Percentiles rank a stretch among this genome's conserved stretches.
Evolutionary conservation across 2,329 filamentous ascomycete genomes (phyloP).

Genomic region (Aspergillus oerlinghausenensis): DNA sequence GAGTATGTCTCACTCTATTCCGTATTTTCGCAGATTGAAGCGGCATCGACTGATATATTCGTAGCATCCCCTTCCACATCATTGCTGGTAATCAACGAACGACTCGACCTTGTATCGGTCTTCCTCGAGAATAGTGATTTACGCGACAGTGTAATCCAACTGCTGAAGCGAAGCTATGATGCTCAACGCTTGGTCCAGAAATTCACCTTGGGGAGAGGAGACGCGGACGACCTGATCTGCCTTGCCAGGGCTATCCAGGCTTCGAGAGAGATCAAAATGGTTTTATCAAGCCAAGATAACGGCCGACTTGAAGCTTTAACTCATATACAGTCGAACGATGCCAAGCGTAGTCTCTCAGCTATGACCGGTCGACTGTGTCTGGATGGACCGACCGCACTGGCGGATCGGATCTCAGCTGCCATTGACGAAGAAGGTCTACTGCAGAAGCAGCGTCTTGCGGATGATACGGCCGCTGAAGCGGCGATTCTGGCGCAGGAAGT

Average conservation of each 20-base stretch:
- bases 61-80: slow-evolving; percentile 80
- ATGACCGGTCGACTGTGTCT: slow-evolving; percentile 44
- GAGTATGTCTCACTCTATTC: slow-evolving; percentile 43
- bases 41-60: slow-evolving; percentile 48
- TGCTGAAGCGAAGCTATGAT: slow-evolving; percentile 75
- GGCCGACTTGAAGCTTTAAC: slow-evolving; percentile 20
- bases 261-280: slow-evolving; percentile 58
- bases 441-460: slow-evolving; percentile 71
- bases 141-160: slow-evolving; percentile 62
- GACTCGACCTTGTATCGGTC: slow-evolving; percentile 75
- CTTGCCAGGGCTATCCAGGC: slow-evolving; percentile 76
- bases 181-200: slow-evolving; percentile 88
- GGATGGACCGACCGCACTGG: slow-evolving; percentile 62
- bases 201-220: slow-evolving; percentile 87
- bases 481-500: slow-evolving; percentile 70
- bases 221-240: slow-evolving; percentile 82
- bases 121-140: slow-evolving; percentile 65
- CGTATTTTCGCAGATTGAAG: slow-evolving; percentile 9
- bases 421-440: slow-evolving; percentile 92
- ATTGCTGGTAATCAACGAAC: slow-evolving; percentile 67
- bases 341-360: slow-evolving; percentile 19
- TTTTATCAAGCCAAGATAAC: slow-evolving; percentile 23
- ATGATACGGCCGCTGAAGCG: slow-evolving; percentile 66
- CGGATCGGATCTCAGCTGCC: slow-evolving; percentile 65
- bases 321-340: slow-evolving; percentile 28